Evolutionary conservation across 768 basidiomycete genomes (phyloP).

Genomic region (Pisolithus microcarpus): DNA sequence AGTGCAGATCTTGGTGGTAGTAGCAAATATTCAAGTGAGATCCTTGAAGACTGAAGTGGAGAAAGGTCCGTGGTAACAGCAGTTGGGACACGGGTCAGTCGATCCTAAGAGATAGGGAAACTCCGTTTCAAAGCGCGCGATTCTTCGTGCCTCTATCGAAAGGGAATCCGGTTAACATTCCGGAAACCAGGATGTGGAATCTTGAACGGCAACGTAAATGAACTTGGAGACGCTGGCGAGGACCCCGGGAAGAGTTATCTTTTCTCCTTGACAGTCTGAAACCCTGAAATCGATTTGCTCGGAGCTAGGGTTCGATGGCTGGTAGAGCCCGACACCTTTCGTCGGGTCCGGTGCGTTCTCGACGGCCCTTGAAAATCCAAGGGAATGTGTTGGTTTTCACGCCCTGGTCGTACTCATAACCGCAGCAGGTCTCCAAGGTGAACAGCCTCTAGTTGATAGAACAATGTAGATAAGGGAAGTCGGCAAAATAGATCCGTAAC

Average conservation of each 20-base stretch:
- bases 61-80: slow-evolving; percentile 84
- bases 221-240: slow-evolving; percentile 52
- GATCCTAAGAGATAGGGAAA: slow-evolving; percentile 75
- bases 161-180: slow-evolving; percentile 74
- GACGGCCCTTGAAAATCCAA: slow-evolving; percentile 76
- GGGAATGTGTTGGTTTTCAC: slow-evolving; percentile 63
- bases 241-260: slow-evolving; percentile 74
- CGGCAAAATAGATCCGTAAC: too few relatives aligned
- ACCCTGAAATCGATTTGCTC: slow-evolving; percentile 69
- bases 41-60: slow-evolving; percentile 84
- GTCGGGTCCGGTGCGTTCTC: slow-evolving; percentile 67
- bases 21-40: slow-evolving; percentile 74
- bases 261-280: slow-evolving; percentile 69
- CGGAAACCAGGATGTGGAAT: slow-evolving; percentile 67
- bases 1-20: too few relatives aligned
- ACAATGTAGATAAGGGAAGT: too few relatives aligned
- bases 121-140: slow-evolving; percentile 62
- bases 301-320: slow-evolving; percentile 67
- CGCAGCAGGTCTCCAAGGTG: too few relatives aligned
- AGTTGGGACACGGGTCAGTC: slow-evolving; percentile 83
- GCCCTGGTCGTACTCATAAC: slow-evolving; percentile 64
- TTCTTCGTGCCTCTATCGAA: slow-evolving; percentile 62
- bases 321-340: slow-evolving; percentile 65
- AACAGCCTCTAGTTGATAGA: too few relatives aligned
- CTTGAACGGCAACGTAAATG: slow-evolving; percentile 66